phyloP scores from a whole-genome alignment of 306 rosid genomes.

The Malus orientalis region DNA sequence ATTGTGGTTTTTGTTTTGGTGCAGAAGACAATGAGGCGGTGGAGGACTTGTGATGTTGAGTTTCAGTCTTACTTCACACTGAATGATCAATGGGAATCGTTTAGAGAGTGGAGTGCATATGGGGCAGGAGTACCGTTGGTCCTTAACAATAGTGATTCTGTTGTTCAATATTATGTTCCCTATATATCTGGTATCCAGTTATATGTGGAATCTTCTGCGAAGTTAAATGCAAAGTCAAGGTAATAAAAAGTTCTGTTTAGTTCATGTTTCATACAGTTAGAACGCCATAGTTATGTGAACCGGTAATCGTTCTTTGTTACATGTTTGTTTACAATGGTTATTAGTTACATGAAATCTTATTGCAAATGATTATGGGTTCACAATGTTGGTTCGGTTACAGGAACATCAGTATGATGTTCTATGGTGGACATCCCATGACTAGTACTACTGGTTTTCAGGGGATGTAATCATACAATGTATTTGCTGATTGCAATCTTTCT shows the following conservation, averaged over 20 bases:
- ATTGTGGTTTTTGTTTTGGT: constrained; percentile 20
- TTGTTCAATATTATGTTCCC: constrained; percentile 84
- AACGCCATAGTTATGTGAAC: neutral
- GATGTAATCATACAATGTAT: neutral
- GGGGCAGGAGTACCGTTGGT: constrained; percentile 90
- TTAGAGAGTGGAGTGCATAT: constrained; percentile 73
- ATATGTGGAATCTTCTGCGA: constrained; percentile 44
- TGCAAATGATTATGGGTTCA: neutral
- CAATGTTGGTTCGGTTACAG: neutral
- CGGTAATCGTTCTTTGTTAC: neutral
- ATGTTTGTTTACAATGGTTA: neutral
- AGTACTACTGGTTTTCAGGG: neutral
- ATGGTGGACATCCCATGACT: neutral
- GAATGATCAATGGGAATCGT: constrained; percentile 84
- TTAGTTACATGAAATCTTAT: neutral
- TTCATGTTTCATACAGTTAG: neutral
- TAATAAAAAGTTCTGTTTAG: constrained; percentile 18
- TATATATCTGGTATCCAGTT: constrained; percentile 83
- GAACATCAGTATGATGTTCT: neutral
- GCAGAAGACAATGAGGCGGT: constrained; percentile 78
- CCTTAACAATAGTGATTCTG: constrained; percentile 63
- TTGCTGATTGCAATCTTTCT: neutral
- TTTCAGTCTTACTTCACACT: constrained; percentile 63
- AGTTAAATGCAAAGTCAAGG: constrained; percentile 32
- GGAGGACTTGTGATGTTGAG: constrained; percentile 69